Evolutionary conservation across 2,329 filamentous ascomycete species (phyloP), one percentile per base, ranked within the genome.

Genomic region (Alternaria arbusti): DNA sequence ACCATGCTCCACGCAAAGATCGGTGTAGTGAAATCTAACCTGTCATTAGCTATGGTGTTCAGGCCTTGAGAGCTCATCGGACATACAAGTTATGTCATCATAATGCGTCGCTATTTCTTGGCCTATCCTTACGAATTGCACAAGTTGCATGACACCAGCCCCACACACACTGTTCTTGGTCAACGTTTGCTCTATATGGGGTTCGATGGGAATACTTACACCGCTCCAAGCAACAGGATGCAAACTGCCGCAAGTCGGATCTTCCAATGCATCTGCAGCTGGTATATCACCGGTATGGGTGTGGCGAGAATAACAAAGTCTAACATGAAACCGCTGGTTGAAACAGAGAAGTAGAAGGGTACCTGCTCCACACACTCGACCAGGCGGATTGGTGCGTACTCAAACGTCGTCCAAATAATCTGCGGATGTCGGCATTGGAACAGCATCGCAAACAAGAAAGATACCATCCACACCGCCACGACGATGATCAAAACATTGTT

Each of bases 341-440:
- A 23, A 4, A 57, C 12, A 12, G 54, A 13, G 30, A 49, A 57
- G 15, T 57, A 57, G 25, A 57, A 12, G 2, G n/a, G 12, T 17
- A 57, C 7, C 5, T 40, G 28, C 20, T 49, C 15, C 9, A 57
- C 54, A n/a, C 54, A 57, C n/a, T 57, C 25, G 13, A 11, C 5
- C 15, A 40, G 28, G 23, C 23, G 23, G 23, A 23, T 23, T 23
- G 23, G 23, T 5, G 36, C 15, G 3, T 9, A 36, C 25, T 57
- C 54, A 13, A 57, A 57, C 20, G 54, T 49, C 11, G 54, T 57
- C 54, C 54, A 57, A 5, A 57, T 13, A 15, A 43, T 57, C 13
- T 25, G n/a, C 11, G 36, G 40, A 7, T 25, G 11, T 8, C 11
- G 49, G 26, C 49, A 52, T 40, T 59, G 56, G 30, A 59, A 25